Evolutionary conservation across 78 protist genomes (phyloP), one percentile per base, ranked within the genome.

Genomic region (Guillardia theta): DNA sequence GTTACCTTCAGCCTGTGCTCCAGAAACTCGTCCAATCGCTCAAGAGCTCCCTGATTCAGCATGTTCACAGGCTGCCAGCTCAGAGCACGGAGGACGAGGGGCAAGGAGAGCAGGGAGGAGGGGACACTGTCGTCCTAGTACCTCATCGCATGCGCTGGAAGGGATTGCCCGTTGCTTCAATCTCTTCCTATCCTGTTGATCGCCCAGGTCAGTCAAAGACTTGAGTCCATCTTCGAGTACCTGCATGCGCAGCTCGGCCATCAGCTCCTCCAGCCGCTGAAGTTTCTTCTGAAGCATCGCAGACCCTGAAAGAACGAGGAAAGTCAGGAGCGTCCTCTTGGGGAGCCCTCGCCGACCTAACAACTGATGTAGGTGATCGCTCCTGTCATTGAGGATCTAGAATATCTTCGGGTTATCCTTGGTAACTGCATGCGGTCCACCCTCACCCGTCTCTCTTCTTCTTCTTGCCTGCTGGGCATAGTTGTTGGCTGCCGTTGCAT

Each of bases 191-290:
- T 70, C 83, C 83, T 58, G 70, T 30, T 30, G 39, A 24, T 27
- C 70, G 27, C 70, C 70, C 2, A 24, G 70, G 39, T 8, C 2
- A 3, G 27, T 8, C 70, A 6, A 3, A 24, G 27, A 58, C 2
- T 50, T 15, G 30, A 50, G 30, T 19, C 58, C 10, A 10, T 19
- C 58, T 50, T 50, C 30, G 15, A 8, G 27, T 1, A 58, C 70
- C 70, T 70, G 83, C 83, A 70, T 70, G 1, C 83, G 83, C 46
- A 70, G 45, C 83, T 70, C 36, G 6, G 83, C 83, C 83, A 70
- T 70, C 46, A 70, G 83, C 83, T 70, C 83, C 22, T 70, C 83
- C n/a, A 70, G 41, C 36, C 36, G 83, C 83, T 70, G 83, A 36
- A 70, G 41, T 43, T 24, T 12, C 83, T 43, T 12, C 83, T 70